Evolutionary conservation across 805 yeast genomes (phyloP), one percentile per base, ranked within the genome.

Genomic region (Candida khao-thaluensis): DNA sequence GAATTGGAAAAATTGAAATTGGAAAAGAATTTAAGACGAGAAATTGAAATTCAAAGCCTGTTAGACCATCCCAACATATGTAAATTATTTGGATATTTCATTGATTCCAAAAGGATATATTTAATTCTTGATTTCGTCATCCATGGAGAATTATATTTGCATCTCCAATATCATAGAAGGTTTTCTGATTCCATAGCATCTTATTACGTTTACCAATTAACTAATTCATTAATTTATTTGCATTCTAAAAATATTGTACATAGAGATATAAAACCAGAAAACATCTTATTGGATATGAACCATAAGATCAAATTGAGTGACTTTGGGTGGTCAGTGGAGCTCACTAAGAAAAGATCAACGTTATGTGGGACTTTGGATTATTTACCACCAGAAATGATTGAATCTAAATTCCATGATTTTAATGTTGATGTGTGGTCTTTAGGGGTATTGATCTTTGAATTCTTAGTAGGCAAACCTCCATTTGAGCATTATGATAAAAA

Each of bases 281-380:
- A 91, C 52, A 85, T 91, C 35, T 63, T 91, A 30, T 66, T 91
- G 8, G 87, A 88, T 5, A 74, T 81, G 44, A 79, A 86, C 54
- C 85, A 89, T 47, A 76, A 76, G 17, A 72, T 91, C 39, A 91
- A 90, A 57, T 72, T 91, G 26, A 83, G 96, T 14, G 99, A 91
- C 62, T 91, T 93, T 58, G 99, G 99, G 10, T 91, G 97, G 97
- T 84, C 95, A 40, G 91, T 90, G 46, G 42, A 41, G 25, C 39
- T 54, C 6, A 37, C 47, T 16, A 29, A 41, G 14, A 74, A 77
- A 45, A 67, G 96, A 52, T 71, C 79, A 11, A 91, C 98, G 0
- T 76, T 93, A 67, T 93, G 98, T 62, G 98, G 99, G 0, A 93
- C 99, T 0, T 67, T 91, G 28, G 98, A 93, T 61, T 91, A 91